Base-by-base conservation (phyloP, 1,284 basidiomycete species). In the Marasmius sp. region DNA sequence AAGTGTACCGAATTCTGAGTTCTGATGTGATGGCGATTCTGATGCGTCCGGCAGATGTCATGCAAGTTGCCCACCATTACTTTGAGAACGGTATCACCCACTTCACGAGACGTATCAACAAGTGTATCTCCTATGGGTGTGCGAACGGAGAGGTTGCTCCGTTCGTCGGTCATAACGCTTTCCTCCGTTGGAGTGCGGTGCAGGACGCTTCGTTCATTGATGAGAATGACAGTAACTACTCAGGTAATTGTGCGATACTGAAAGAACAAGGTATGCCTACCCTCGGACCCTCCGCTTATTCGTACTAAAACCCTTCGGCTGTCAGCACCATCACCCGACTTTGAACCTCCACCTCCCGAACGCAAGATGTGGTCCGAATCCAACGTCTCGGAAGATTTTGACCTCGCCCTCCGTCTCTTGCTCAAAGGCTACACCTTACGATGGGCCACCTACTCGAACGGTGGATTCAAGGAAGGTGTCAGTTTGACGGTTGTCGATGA, bases 81-180 rank as follows among this genome's bases (percentile, higher is more conserved):
- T 95, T 95, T 68, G 93, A 95, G 72, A 92, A 91, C 66, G 90
- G 90, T 11, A 88, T 95, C 65, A 83, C 91, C 1, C 89, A 89
- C 74, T 95, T 95, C 76, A 93, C 91, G 1, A 82, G 87, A 14
- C 79, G 90, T 45, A 91, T 81, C 66, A 81, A 81, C 66, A 78
- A 78, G 65, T 78, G 76, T 67, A 81, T 81, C 34, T 80, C 78
- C 0, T 64, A 64, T 54, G 62, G 62, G 22, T 64, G 62, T 54
- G 62, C 62, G 11, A 64, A 64, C 43, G 62, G 62, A 14, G 62
- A 64, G 47, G 85, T 90, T 36, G 90, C 93, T 0, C 92, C 92
- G 1, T 94, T 94, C 69, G 91, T 95, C 63, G 93, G 93, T 0
- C 93, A 95, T 74, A 94, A 95, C 64, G 93, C 92, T 1, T 94